Evolutionary conservation across 257 asterid genomes (phyloP).

Genomic region (Rubia yunnanensis): DNA sequence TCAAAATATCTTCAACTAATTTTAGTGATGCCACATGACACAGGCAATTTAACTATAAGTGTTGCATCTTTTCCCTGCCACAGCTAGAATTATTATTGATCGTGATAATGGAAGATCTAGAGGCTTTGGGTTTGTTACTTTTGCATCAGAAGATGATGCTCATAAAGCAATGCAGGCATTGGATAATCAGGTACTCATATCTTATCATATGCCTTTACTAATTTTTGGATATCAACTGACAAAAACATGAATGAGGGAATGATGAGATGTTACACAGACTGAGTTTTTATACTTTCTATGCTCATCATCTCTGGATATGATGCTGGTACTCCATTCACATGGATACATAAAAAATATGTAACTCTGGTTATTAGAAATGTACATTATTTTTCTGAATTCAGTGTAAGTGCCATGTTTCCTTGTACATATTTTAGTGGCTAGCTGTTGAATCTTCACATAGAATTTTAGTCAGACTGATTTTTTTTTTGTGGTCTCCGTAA

Average conservation of each 20-base stretch:
- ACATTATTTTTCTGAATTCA: neutral
- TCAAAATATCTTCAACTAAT: neutral
- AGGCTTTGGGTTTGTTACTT: conserved; percentile 86
- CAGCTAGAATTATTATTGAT: conserved; percentile 72
- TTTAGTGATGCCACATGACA: neutral
- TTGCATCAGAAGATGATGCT: conserved; percentile 60
- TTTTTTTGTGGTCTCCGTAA: neutral
- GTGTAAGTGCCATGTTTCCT: neutral
- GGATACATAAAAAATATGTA: neutral
- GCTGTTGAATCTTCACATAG: neutral
- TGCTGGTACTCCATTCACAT: neutral
- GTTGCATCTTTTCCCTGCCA: conserved; percentile 6
- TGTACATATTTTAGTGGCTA: neutral
- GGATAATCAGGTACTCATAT: conserved; percentile 64
- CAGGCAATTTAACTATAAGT: neutral
- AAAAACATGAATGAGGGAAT: neutral
- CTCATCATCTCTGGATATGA: neutral
- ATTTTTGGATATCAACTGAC: neutral
- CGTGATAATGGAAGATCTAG: conserved; percentile 84
- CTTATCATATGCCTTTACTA: neutral
- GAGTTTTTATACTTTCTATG: neutral
- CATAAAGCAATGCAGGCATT: conserved; percentile 67
- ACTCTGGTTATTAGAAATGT: neutral
- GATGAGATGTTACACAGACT: neutral
- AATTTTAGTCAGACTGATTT: neutral